A percentile compares a stretch with the other conserved stretches of the same genome.
phyloP scores from a whole-genome alignment of 352 stramenopile species.

The Globisporangium lucens region DNA sequence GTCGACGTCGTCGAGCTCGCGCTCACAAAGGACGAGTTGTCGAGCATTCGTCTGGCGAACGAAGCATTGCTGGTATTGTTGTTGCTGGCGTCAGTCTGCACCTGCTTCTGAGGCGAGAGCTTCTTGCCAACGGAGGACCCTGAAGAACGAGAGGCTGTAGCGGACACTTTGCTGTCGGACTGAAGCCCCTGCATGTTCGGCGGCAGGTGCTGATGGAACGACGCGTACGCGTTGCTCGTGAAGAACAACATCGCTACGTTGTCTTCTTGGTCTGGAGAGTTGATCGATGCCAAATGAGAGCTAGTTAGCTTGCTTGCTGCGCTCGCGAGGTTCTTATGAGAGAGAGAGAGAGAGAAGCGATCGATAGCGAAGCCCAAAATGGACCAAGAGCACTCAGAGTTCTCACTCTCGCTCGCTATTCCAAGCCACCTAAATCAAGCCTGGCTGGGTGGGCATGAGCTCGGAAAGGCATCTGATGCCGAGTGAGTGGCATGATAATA shows the following conservation, averaged over 20 bases:
- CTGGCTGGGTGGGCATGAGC: not conserved
- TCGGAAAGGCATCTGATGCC: not conserved
- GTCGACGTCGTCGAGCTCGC: slow-evolving; percentile 27
- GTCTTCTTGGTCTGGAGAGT: not conserved
- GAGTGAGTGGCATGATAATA: not conserved
- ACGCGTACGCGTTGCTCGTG: slow-evolving; percentile 35
- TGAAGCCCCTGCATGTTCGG: slow-evolving; percentile 8
- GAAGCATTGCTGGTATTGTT: not conserved
- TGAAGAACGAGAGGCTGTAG: not conserved
- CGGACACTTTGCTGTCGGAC: not conserved
- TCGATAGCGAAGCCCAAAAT: not conserved
- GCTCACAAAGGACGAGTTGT: slow-evolving; percentile 34
- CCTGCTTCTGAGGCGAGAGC: slow-evolving; percentile 7
- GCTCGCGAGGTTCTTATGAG: not conserved
- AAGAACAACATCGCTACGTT: slow-evolving; percentile 35
- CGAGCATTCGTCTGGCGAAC: slow-evolving; percentile 4
- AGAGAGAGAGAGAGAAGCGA: not conserved
- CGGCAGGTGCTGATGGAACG: slow-evolving; percentile 24
- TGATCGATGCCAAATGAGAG: not conserved
- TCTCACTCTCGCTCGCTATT: not conserved
- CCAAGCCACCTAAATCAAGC: slow-evolving; percentile 5
- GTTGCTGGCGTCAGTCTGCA: not conserved
- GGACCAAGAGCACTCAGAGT: not conserved
- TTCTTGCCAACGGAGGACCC: not conserved
- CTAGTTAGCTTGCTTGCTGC: not conserved